A percentile compares a stretch with the other conserved stretches of the same genome.
These are phyloP conservation scores for Diaporthe capsici DNA, from an alignment of 2,329 filamentous ascomycete genomes.

Conservation along the genomic window DNA sequence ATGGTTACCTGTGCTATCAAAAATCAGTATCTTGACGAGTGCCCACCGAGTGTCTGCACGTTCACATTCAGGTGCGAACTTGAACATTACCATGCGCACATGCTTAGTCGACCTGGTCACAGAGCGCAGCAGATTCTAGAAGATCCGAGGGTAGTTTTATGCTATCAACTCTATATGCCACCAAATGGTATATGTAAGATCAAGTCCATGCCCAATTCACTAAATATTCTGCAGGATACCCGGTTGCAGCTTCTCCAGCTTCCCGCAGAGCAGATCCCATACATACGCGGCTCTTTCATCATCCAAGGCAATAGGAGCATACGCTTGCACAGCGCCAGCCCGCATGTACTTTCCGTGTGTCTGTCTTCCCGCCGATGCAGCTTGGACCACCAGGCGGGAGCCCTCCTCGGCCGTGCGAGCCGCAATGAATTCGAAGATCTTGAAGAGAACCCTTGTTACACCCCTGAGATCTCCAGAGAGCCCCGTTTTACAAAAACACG, in stretches of 20 bases:
- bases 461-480: conserved; percentile 39
- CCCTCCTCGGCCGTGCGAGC: conserved; percentile 44
- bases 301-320: conserved; percentile 38
- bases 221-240: conserved; percentile 30
- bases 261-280: conserved; percentile 34
- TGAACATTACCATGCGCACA: neutral
- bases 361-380: conserved; percentile 40
- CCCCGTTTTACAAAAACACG: conserved; percentile 45
- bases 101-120: neutral
- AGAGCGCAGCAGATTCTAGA: neutral
- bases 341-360: conserved; percentile 44
- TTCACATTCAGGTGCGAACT: too few species aligned
- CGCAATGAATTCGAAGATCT: conserved; percentile 39
- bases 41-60: too few species aligned
- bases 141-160: neutral
- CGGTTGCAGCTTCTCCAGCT: conserved; percentile 33
- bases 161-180: neutral
- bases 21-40: too few species aligned
- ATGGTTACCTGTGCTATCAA: too few species aligned
- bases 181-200: neutral
- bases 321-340: conserved; percentile 41
- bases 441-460: conserved; percentile 19
- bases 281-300: conserved; percentile 34
- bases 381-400: conserved; percentile 42
- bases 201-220: neutral